Evolutionary conservation across 2,329 filamentous ascomycete genomes (phyloP).

Genomic region (Calonectria pseudoreteaudii): DNA sequence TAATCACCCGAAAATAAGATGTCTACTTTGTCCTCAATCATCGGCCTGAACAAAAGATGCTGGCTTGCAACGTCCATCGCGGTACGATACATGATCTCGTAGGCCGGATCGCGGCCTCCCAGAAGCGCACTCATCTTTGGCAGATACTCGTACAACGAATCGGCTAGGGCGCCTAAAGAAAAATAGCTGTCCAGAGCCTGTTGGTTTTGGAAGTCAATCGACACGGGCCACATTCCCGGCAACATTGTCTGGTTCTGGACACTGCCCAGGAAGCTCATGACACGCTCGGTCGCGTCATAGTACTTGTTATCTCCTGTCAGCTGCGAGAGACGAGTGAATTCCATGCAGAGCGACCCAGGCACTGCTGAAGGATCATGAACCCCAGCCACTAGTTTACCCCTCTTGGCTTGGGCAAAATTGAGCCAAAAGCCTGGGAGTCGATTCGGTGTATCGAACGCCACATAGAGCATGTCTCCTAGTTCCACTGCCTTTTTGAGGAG

Average conservation of each 20-base stretch:
- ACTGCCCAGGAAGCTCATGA: slow-evolving; percentile 76
- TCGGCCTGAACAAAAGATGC: slow-evolving; percentile 77
- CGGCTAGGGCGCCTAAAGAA: slow-evolving; percentile 65
- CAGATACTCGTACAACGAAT: slow-evolving; percentile 72
- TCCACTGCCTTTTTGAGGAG: slow-evolving; percentile 63
- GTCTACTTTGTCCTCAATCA: slow-evolving; percentile 70
- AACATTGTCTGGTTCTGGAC: slow-evolving; percentile 77
- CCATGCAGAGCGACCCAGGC: slow-evolving; percentile 76
- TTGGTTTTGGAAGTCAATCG: slow-evolving; percentile 69
- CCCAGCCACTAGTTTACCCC: slow-evolving; percentile 61
- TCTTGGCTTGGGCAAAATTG: slow-evolving; percentile 56
- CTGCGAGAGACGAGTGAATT: slow-evolving; percentile 81
- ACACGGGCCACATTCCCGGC: slow-evolving; percentile 82
- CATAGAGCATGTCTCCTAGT: slow-evolving; percentile 66
- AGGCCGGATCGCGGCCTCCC: slow-evolving; percentile 70
- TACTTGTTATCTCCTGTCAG: slow-evolving; percentile 79
- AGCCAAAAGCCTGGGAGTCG: slow-evolving; percentile 61
- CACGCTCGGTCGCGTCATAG: slow-evolving; percentile 80
- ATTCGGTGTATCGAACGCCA: slow-evolving; percentile 67
- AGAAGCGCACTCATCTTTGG: slow-evolving; percentile 74
- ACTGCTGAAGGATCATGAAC: slow-evolving; percentile 61
- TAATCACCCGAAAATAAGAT: slow-evolving; percentile 61
- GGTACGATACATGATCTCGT: slow-evolving; percentile 73
- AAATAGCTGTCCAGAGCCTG: slow-evolving; percentile 59
- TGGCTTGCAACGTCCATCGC: slow-evolving; percentile 72